A percentile compares a stretch with the other conserved stretches of the same genome.
These are phyloP conservation scores for Aspergillus leporis DNA, from an alignment of 495 filamentous ascomycete genomes.

Conservation along the genomic window DNA sequence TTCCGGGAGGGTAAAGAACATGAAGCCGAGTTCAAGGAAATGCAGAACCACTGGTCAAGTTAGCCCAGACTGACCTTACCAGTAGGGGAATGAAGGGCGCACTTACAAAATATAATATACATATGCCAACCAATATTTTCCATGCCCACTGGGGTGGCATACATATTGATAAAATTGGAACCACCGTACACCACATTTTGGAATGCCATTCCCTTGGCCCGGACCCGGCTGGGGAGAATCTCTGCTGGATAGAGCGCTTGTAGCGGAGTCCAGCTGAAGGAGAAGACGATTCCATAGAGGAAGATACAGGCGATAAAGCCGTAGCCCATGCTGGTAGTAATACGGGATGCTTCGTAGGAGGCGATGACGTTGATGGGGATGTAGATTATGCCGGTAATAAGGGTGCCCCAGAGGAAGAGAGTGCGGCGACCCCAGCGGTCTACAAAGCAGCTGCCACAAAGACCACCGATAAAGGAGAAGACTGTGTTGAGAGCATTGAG, in stretches of 20 bases:
- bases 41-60: conserved; percentile 44
- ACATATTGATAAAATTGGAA: conserved; percentile 56
- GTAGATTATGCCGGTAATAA: conserved; percentile 48
- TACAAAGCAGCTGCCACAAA: conserved; percentile 61
- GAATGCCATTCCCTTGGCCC: conserved; percentile 66
- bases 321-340: conserved; percentile 61
- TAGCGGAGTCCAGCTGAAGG: conserved; percentile 62
- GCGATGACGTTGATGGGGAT: conserved; percentile 48
- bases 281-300: conserved; percentile 63
- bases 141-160: conserved; percentile 55
- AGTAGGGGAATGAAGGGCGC: background rate
- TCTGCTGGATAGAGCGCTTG: conserved; percentile 69
- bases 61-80: background rate
- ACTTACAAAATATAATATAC: conserved; percentile 60
- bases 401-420: conserved; percentile 55
- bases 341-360: conserved; percentile 39
- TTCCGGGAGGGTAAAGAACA: conserved; percentile 64
- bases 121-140: conserved; percentile 59
- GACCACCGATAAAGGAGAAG: conserved; percentile 61
- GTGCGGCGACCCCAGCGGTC: conserved; percentile 48
- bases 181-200: conserved; percentile 51
- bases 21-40: conserved; percentile 45
- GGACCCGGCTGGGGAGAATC: conserved; percentile 56
- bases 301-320: conserved; percentile 62
- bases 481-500: conserved; percentile 60